Conservation (phyloP, 2,329 filamentous ascomycete genomes). For the Periconia digitata region DNA sequence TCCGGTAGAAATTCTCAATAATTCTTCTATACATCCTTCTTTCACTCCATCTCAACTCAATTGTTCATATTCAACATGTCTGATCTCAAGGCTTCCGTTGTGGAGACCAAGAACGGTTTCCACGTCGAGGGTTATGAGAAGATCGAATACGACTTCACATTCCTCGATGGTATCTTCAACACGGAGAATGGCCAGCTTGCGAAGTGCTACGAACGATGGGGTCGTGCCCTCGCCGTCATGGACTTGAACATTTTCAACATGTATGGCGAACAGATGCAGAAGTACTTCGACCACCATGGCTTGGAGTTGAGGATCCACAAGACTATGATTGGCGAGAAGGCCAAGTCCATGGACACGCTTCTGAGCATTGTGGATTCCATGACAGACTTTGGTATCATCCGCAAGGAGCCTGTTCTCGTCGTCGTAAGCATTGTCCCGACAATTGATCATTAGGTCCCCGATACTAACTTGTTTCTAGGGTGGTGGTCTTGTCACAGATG, state of each 20-base stretch:
- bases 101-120: constrained; percentile 66
- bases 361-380: constrained; percentile 72
- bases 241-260: constrained; percentile 71
- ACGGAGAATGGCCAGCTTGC: constrained; percentile 62
- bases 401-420: constrained; percentile 54
- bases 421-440: constrained; percentile 33
- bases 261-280: constrained; percentile 66
- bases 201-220: constrained; percentile 66
- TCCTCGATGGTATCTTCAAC: constrained; percentile 70
- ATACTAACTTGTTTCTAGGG: constrained; percentile 40
- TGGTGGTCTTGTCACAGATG: constrained; percentile 71
- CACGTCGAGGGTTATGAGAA: constrained; percentile 74
- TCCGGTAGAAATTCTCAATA: constrained; percentile 8
- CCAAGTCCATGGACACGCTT: constrained; percentile 71
- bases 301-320: constrained; percentile 67
- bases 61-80: constrained; percentile 57
- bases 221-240: constrained; percentile 67
- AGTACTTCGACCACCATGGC: constrained; percentile 67
- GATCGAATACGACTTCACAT: constrained; percentile 75
- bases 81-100: constrained; percentile 65
- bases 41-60: constrained; percentile 14
- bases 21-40: not conserved
- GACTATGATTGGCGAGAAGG: constrained; percentile 75
- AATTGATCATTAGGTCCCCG: not conserved
- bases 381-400: constrained; percentile 70